Conservation (phyloP, 2,329 filamentous ascomycete species). For the Spiromastix sp. region DNA sequence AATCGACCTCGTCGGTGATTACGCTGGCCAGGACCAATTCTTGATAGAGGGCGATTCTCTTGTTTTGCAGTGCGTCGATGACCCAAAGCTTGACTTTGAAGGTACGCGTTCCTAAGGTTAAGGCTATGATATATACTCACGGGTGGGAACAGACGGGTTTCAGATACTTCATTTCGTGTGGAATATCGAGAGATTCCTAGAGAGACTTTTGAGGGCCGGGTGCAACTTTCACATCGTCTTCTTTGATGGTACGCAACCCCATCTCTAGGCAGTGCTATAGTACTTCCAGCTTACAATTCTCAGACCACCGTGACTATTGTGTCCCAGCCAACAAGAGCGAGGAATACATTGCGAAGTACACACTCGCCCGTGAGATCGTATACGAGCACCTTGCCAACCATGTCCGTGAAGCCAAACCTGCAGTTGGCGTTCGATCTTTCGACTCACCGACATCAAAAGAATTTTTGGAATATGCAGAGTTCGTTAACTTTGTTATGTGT, state of each 20-base stretch:
- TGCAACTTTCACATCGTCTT: conserved; percentile 65
- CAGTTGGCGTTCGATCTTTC: conserved; percentile 39
- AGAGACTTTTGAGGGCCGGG: conserved; percentile 49
- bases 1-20: conserved; percentile 64
- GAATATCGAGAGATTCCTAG: conserved; percentile 56
- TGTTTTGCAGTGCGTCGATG: conserved; percentile 53
- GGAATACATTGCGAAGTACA: conserved; percentile 51
- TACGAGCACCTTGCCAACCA: conserved; percentile 51
- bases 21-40: conserved; percentile 63
- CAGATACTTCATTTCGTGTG: conserved; percentile 63
- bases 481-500: conserved; percentile 58
- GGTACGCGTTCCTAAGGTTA: too few relatives aligned
- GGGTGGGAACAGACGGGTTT: too few relatives aligned
- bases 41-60: conserved; percentile 64
- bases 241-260: conserved; percentile 44
- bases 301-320: too few relatives aligned
- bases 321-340: too few relatives aligned
- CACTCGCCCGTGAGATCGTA: conserved; percentile 52
- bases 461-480: conserved; percentile 47
- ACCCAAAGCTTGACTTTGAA: conserved; percentile 52
- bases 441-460: conserved; percentile 35
- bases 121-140: too few relatives aligned
- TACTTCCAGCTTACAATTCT: too few relatives aligned
- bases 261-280: too few relatives aligned
- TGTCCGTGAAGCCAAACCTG: conserved; percentile 26